A percentile compares a stretch with the other conserved stretches of the same genome.
phyloP scores from a whole-genome alignment of 2,329 filamentous ascomycete genomes.

The Lecanicillium sp. region DNA sequence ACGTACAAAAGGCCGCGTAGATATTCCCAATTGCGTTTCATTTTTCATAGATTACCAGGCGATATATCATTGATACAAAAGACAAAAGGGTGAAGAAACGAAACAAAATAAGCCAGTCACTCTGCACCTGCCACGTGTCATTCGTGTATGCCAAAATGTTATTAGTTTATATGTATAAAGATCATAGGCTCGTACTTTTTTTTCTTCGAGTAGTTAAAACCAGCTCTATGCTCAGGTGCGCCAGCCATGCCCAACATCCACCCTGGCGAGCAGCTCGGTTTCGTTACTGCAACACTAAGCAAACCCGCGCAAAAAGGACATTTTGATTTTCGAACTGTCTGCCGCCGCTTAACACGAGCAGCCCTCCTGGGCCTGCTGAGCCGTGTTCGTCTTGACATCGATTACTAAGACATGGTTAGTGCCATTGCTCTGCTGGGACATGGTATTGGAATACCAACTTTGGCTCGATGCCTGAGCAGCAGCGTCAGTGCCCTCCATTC shows the following conservation, averaged over 20 bases:
- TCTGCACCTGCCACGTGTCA: neutral
- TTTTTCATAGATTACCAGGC: too few relatives aligned
- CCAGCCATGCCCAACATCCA: constrained; percentile 5
- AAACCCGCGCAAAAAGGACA: neutral
- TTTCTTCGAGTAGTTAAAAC: constrained; percentile 5
- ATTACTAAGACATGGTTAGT: constrained; percentile 59
- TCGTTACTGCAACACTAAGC: neutral
- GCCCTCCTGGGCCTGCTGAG: constrained; percentile 64
- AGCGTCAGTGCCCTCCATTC: constrained; percentile 89
- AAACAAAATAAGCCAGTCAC: too few relatives aligned
- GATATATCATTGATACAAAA: neutral
- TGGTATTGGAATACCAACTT: constrained; percentile 51
- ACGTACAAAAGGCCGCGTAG: constrained; percentile 33
- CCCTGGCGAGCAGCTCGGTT: neutral
- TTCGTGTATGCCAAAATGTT: constrained; percentile 12
- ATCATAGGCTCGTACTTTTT: constrained; percentile 14
- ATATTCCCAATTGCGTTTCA: too few relatives aligned
- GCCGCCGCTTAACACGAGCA: constrained; percentile 42
- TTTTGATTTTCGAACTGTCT: neutral
- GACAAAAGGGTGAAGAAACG: neutral
- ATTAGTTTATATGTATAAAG: constrained; percentile 13
- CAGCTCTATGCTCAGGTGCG: constrained; percentile 11
- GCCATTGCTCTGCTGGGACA: constrained; percentile 1
- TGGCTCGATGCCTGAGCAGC: constrained; percentile 66
- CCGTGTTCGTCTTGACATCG: constrained; percentile 79